Percentiles rank a stretch among this genome's conserved stretches.
Conservation (phyloP, 2,329 filamentous ascomycete genomes). For the Rhynchosporium secalis region DNA sequence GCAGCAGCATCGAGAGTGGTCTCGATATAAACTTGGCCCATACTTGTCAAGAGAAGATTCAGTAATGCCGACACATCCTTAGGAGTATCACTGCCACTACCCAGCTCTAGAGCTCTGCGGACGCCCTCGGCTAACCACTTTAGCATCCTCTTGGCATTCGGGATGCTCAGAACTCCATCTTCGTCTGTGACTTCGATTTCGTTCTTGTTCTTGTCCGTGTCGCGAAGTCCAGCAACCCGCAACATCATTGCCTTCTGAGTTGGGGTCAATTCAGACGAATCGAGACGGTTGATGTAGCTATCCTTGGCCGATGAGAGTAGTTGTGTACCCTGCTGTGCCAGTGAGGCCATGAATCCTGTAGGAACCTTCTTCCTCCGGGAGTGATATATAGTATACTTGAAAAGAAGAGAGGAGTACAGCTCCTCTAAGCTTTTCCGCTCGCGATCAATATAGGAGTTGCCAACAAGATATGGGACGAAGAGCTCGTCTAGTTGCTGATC, state of each 20-base stretch:
- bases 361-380: conserved; percentile 83
- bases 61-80: conserved; percentile 89
- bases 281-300: conserved; percentile 84
- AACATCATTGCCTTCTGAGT: conserved; percentile 91
- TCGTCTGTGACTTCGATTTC: conserved; percentile 90
- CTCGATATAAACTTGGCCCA: conserved; percentile 80
- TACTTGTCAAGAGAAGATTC: conserved; percentile 77
- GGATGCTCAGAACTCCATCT: conserved; percentile 78
- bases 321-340: conserved; percentile 88
- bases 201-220: conserved; percentile 73
- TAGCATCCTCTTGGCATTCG: conserved; percentile 96
- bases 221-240: conserved; percentile 77
- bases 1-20: conserved; percentile 67
- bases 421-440: conserved; percentile 73
- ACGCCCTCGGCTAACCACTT: conserved; percentile 97
- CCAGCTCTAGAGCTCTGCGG: conserved; percentile 86
- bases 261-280: conserved; percentile 82
- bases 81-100: conserved; percentile 81
- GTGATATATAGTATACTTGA: conserved; percentile 97
- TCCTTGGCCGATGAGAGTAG: conserved; percentile 85
- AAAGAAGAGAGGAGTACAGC: conserved; percentile 84
- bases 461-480: conserved; percentile 69
- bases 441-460: conserved; percentile 69
- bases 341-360: conserved; percentile 87
- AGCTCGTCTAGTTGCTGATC: conserved; percentile 77